Evolutionary conservation across 305 asterid genomes (phyloP).

Genomic region (Fraxinus sp.): DNA sequence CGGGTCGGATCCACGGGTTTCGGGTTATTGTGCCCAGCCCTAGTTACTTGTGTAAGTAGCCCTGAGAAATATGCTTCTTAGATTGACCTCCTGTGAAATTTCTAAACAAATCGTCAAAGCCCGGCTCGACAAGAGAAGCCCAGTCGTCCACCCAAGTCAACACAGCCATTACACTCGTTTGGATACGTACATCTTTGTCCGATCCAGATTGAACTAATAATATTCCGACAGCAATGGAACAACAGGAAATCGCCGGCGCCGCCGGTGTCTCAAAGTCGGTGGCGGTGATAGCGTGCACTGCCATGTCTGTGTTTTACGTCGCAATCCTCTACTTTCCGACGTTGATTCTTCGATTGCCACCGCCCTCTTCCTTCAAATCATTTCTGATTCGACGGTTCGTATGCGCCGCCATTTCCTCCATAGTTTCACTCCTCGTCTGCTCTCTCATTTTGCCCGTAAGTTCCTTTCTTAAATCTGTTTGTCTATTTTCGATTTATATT

Average conservation of each 20-base stretch:
- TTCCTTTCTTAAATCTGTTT: neutral
- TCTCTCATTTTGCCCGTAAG: conserved; percentile 72
- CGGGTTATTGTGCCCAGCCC: no score
- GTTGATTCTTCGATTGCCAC: conserved; percentile 71
- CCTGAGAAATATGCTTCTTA: no score
- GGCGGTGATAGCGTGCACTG: conserved; percentile 59
- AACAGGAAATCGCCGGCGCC: conserved; percentile 26
- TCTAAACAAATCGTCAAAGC: neutral
- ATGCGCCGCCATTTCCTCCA: conserved; percentile 79
- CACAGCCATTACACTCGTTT: neutral
- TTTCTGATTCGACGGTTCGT: conserved; percentile 73
- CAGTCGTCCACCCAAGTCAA: neutral
- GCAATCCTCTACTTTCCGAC: conserved; percentile 75
- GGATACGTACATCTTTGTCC: neutral
- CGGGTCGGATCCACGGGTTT: no score
- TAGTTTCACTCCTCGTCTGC: conserved; percentile 57
- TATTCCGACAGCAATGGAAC: conserved; percentile 43
- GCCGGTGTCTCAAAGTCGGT: conserved; percentile 42
- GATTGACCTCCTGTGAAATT: no score
- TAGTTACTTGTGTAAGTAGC: no score
- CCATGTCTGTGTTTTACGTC: conserved; percentile 76
- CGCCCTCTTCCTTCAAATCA: conserved; percentile 64
- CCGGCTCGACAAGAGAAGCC: neutral
- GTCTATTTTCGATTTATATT: neutral
- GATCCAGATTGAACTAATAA: conserved; percentile 6